Evolutionary conservation across 371 early-diverging fungal genomes (phyloP).

Genomic region (Apophysomyces trapeziformis): DNA sequence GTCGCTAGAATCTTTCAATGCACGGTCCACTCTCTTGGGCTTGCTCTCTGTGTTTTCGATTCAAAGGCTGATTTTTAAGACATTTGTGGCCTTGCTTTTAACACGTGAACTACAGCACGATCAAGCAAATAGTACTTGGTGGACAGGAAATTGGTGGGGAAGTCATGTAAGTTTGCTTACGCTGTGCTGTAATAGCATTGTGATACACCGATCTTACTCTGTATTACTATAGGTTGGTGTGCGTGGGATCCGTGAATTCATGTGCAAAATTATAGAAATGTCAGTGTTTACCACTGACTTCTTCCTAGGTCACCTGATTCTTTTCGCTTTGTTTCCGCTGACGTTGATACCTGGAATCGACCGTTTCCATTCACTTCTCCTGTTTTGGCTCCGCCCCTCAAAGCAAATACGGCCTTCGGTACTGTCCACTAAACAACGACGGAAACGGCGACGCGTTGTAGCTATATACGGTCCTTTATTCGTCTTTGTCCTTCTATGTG

Average conservation of each 20-base stretch:
- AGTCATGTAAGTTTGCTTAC: slow-evolving; percentile 34
- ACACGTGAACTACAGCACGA: slow-evolving; percentile 83
- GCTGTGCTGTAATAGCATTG: background rate
- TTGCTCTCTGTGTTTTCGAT: slow-evolving; percentile 67
- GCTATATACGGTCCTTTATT: slow-evolving; percentile 70
- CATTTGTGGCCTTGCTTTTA: slow-evolving; percentile 70
- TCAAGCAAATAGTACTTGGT: slow-evolving; percentile 86
- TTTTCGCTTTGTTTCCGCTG: slow-evolving; percentile 68
- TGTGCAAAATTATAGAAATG: slow-evolving; percentile 88
- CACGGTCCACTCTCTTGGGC: slow-evolving; percentile 67
- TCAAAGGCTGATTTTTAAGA: slow-evolving; percentile 74
- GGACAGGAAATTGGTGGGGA: slow-evolving; percentile 82
- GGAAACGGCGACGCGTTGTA: slow-evolving; percentile 59
- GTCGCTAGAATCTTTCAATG: slow-evolving; percentile 68
- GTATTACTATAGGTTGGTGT: background rate
- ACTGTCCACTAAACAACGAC: slow-evolving; percentile 65
- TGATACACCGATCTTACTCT: background rate
- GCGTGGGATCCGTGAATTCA: slow-evolving; percentile 63
- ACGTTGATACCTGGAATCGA: slow-evolving; percentile 76
- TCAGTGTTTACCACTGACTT: slow-evolving; percentile 83
- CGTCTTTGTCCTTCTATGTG: slow-evolving; percentile 46
- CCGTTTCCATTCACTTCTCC: slow-evolving; percentile 78
- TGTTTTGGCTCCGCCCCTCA: slow-evolving; percentile 82
- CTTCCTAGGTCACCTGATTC: slow-evolving; percentile 70
- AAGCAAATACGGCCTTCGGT: slow-evolving; percentile 79